Percentiles rank a stretch among this genome's conserved stretches.
Evolutionary conservation across 2,329 filamentous ascomycete genomes (phyloP).

Genomic region (Colletotrichum navitas): DNA sequence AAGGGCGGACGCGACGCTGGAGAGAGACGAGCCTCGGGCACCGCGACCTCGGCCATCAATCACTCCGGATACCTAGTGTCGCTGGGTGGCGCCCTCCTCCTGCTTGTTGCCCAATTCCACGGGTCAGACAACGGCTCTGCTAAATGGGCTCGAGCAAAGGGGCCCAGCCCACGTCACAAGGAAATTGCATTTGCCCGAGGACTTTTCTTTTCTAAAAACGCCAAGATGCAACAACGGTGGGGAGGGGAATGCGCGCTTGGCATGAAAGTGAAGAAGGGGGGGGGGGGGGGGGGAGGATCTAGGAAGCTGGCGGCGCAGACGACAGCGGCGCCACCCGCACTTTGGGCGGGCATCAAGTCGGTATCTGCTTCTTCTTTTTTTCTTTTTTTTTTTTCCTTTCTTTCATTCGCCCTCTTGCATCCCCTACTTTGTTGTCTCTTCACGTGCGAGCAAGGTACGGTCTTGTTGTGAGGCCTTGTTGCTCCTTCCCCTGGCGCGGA

Average conservation of each 20-base stretch:
- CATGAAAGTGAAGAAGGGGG: not conserved
- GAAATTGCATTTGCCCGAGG: not conserved
- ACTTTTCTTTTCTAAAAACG: too few species aligned
- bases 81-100: not conserved
- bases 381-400: not conserved
- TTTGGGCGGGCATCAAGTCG: constrained; percentile 1
- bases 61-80: not conserved
- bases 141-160: not conserved
- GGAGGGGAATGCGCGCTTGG: not conserved
- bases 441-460: not conserved
- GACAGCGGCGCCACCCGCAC: constrained; percentile 38
- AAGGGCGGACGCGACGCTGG: not conserved
- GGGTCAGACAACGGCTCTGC: not conserved
- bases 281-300: not conserved
- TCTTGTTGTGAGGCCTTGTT: not conserved
- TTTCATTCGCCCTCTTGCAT: not conserved
- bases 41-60: not conserved
- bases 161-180: not conserved
- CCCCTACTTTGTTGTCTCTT: not conserved
- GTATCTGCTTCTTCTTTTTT: not conserved
- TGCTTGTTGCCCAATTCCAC: not conserved
- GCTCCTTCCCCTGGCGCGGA: constrained; percentile 7
- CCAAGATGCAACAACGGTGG: not conserved
- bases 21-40: not conserved
- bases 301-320: constrained; percentile 1